Evolutionary conservation across 805 yeast species (phyloP).

Genomic region (Candida lessepsii): DNA sequence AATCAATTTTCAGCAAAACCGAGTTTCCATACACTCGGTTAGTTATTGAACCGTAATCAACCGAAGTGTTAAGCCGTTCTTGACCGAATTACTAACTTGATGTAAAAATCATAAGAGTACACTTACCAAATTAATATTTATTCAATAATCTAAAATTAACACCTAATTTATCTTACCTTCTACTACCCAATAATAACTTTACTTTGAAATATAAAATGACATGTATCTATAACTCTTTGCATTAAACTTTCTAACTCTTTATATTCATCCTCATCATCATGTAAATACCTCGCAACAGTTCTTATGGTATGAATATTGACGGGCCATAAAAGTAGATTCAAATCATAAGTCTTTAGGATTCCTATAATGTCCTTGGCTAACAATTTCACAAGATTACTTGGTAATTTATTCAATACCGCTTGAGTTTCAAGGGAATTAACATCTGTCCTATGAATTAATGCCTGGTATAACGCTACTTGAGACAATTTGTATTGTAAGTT

Average conservation of each 20-base stretch:
- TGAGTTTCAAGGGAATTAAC: slow-evolving; percentile 15
- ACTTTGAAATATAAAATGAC: slow-evolving; percentile 17
- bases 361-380: slow-evolving; percentile 39
- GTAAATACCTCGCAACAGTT: slow-evolving; percentile 24
- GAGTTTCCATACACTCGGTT: too few species aligned
- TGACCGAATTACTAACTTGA: too few species aligned
- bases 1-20: too few species aligned
- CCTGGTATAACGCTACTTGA: slow-evolving; percentile 29
- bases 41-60: too few species aligned
- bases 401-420: slow-evolving; percentile 23
- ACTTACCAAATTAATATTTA: too few species aligned
- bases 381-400: slow-evolving; percentile 24
- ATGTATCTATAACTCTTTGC: slow-evolving; percentile 17
- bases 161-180: too few species aligned
- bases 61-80: too few species aligned
- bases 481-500: slow-evolving; percentile 31
- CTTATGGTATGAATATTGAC: slow-evolving; percentile 33
- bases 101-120: too few species aligned
- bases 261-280: slow-evolving; percentile 22
- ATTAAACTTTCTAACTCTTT: slow-evolving; percentile 21
- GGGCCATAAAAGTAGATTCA: slow-evolving; percentile 33
- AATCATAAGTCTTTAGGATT: slow-evolving; percentile 36
- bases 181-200: slow-evolving; percentile 15
- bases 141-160: too few species aligned
- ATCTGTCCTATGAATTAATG: slow-evolving; percentile 22